Evolutionary conservation across 345 rosid genomes (phyloP).

Genomic region (Eucalyptus pauciflora): DNA sequence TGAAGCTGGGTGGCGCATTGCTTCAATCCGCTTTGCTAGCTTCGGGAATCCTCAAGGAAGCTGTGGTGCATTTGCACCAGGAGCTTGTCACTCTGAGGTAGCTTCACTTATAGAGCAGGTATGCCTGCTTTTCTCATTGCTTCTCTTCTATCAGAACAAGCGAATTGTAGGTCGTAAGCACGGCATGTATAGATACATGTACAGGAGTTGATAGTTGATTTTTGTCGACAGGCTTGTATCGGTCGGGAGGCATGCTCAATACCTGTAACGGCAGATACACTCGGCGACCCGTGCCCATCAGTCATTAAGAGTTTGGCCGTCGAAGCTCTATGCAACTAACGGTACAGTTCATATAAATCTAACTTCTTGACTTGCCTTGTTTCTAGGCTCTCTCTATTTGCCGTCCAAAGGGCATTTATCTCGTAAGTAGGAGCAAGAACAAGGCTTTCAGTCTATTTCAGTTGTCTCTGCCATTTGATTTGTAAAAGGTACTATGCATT

Average conservation of each 20-base stretch:
- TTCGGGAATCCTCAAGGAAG: constrained; percentile 48
- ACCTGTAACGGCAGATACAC: constrained; percentile 16
- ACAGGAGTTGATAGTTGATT: neutral
- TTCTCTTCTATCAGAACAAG: neutral
- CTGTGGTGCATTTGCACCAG: constrained; percentile 31
- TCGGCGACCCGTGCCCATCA: constrained; percentile 40
- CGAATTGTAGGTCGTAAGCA: neutral
- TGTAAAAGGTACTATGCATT: neutral
- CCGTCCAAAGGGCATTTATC: neutral
- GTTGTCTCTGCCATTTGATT: neutral
- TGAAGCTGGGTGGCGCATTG: constrained; percentile 47
- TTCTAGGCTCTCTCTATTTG: neutral
- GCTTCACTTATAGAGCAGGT: constrained; percentile 25
- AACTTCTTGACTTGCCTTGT: neutral
- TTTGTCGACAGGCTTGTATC: constrained; percentile 31
- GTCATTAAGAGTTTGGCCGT: constrained; percentile 27
- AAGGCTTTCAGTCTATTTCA: neutral
- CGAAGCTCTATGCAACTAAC: constrained; percentile 31
- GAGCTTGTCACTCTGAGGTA: constrained; percentile 30
- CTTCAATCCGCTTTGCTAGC: constrained; percentile 39
- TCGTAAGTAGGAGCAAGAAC: neutral
- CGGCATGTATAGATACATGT: neutral
- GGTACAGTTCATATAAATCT: fast-evolving
- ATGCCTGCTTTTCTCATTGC: neutral
- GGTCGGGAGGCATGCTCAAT: constrained; percentile 38